phyloP scores from a whole-genome alignment of 2,329 filamentous ascomycete genomes.

The Fusarium anthophilum region DNA sequence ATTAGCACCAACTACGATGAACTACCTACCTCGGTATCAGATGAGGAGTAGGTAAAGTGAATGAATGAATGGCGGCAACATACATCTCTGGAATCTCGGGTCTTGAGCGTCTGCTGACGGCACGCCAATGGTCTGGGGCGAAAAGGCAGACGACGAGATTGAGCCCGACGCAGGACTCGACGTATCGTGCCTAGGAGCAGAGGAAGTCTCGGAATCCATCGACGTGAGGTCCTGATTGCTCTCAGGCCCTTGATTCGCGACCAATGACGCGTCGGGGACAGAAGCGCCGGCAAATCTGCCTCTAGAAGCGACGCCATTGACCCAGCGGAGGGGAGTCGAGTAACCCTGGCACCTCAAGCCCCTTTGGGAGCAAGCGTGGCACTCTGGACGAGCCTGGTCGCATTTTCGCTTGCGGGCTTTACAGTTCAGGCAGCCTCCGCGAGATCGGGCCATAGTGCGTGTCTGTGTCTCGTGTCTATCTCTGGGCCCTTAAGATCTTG shows the following conservation, averaged over 20 bases:
- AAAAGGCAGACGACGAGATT: slow-evolving; percentile 1
- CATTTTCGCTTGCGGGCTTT: slow-evolving; percentile 41
- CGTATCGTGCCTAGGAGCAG: not conserved
- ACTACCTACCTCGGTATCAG: slow-evolving; percentile 1
- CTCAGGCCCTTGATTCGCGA: not conserved
- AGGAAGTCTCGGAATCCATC: slow-evolving; percentile 10
- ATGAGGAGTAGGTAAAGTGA: not conserved
- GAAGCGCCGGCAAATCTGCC: slow-evolving; percentile 38
- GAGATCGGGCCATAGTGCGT: slow-evolving; percentile 34
- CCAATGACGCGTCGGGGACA: slow-evolving; percentile 21
- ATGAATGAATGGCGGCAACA: not conserved
- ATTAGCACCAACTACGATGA: not conserved
- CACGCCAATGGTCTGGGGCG: slow-evolving; percentile 2
- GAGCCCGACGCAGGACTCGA: slow-evolving; percentile 18
- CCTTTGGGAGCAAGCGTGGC: slow-evolving; percentile 30
- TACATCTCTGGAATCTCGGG: slow-evolving; percentile 32
- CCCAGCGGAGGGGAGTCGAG: slow-evolving; percentile 35
- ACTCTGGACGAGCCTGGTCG: slow-evolving; percentile 36
- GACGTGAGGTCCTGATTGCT: not conserved
- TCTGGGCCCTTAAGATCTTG: not conserved
- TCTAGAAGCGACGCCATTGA: slow-evolving; percentile 39
- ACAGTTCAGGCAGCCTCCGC: slow-evolving; percentile 40
- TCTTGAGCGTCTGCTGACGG: slow-evolving; percentile 8
- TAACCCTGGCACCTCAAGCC: slow-evolving; percentile 38
- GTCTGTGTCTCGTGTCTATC: not conserved